These are phyloP conservation scores for Fusarium sp. DNA, from an alignment of 2,329 filamentous ascomycete genomes.

Conservation along the genomic window DNA sequence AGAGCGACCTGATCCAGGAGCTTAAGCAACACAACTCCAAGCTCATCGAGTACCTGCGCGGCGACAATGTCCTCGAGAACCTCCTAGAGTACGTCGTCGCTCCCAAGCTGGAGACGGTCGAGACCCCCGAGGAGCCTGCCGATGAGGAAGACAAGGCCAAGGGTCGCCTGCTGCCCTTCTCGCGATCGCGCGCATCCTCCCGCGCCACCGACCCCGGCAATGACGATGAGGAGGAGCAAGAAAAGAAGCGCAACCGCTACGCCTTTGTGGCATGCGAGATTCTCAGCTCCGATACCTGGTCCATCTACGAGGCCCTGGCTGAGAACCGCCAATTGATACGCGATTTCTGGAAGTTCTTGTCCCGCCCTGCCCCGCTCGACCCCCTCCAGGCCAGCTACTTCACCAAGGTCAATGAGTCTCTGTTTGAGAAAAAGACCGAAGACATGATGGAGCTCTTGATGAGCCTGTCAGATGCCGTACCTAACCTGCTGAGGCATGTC, in stretches of 20 bases:
- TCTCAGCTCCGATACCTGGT: constrained; percentile 95
- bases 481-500: constrained; percentile 90
- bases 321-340: constrained; percentile 83
- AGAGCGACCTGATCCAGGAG: constrained; percentile 96
- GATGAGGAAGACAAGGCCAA: constrained; percentile 64
- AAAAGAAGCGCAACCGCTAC: constrained; percentile 93
- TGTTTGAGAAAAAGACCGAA: constrained; percentile 97
- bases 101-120: constrained; percentile 72
- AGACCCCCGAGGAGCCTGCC: constrained; percentile 64
- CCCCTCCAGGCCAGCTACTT: constrained; percentile 97
- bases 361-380: constrained; percentile 86
- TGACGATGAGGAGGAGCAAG: constrained; percentile 77
- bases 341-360: constrained; percentile 92
- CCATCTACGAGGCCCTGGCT: constrained; percentile 92
- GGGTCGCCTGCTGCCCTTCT: constrained; percentile 59
- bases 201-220: constrained; percentile 60
- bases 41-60: constrained; percentile 93
- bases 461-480: constrained; percentile 82
- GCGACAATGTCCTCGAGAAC: constrained; percentile 84
- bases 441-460: constrained; percentile 96
- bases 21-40: constrained; percentile 98
- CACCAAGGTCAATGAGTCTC: constrained; percentile 97
- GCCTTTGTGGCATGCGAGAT: constrained; percentile 95
- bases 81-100: constrained; percentile 93
- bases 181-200: constrained; percentile 66